Evolutionary conservation across 108 stramenopile species (phyloP), one percentile per base, ranked within the genome.

Genomic region (Pseudonitzschia delicatissima): DNA sequence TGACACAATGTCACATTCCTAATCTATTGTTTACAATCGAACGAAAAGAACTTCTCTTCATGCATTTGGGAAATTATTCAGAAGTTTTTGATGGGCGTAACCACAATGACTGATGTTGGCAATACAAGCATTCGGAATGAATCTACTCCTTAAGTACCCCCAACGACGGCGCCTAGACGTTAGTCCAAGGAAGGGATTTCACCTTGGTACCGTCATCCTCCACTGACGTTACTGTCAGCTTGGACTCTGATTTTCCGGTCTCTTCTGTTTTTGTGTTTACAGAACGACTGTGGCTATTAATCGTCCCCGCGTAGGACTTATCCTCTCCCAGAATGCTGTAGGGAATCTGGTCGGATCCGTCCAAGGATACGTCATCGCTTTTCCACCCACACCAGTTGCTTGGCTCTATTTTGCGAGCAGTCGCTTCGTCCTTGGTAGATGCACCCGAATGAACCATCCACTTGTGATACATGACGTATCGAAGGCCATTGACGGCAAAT

Each of bases 381-480:
- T 62, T 62, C 11, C 20, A 40, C 39, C 37, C 12, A 27, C 60
- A 61, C 53, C 53, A 55, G 32, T 55, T 9, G 5, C 33, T 39
- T 13, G 29, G 51, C 15, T 45, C 18, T 21, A 69, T 33, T 33
- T 76, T 69, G 12, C 74, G 66, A 4, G 73, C 68, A 0, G 64
- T 55, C 3, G 20, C 53, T 21, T 62, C 51, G 28, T 63, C 48
- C 6, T 69, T 45, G 15, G 69, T 50, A 3, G 63, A 33, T 26
- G 74, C 74, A 8, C 74, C 74, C 26, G 79, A 71, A 35, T 76
- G 74, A 63, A 84, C 71, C 66, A 87, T 80, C 83, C 82, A 85
- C 51, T 82, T 73, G 42, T 82, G 72, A 49, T 82, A 82, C 42
- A 82, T 62, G 34, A 81, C 71, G 69, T 79, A 84, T 27, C 86